These are phyloP conservation scores for Epichloe hybrida DNA, from an alignment of 2,329 filamentous ascomycete genomes.

Conservation along the genomic window DNA sequence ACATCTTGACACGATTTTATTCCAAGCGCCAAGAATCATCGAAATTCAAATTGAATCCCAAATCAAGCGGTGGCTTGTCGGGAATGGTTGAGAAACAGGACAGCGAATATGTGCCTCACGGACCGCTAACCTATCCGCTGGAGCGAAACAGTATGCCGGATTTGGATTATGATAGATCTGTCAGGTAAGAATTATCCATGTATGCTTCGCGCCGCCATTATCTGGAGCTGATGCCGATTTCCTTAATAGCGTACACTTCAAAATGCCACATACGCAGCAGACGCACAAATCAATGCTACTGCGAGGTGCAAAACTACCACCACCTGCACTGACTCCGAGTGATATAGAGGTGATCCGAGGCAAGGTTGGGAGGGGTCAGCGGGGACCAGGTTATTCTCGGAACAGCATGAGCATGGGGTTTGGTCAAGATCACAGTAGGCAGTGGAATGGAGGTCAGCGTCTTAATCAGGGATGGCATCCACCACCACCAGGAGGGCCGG, in stretches of 20 bases:
- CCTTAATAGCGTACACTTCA: slow-evolving; percentile 59
- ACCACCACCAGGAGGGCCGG: slow-evolving; percentile 16
- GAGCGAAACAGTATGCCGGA: slow-evolving; percentile 57
- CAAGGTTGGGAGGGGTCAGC: slow-evolving; percentile 39
- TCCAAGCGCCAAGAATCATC: slow-evolving; percentile 66
- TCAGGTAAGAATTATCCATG: slow-evolving; percentile 51
- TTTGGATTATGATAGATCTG: slow-evolving; percentile 72
- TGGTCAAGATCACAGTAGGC: neutral
- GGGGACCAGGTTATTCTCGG: slow-evolving; percentile 17
- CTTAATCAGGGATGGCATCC: slow-evolving; percentile 10
- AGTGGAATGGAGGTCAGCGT: slow-evolving; percentile 1
- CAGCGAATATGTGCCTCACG: slow-evolving; percentile 65
- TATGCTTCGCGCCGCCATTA: neutral
- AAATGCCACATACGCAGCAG: slow-evolving; percentile 59
- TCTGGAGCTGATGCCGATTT: neutral
- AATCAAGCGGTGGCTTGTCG: slow-evolving; percentile 61
- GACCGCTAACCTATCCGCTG: slow-evolving; percentile 65
- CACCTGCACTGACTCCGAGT: slow-evolving; percentile 56
- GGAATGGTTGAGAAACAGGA: slow-evolving; percentile 74
- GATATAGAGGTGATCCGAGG: slow-evolving; percentile 63
- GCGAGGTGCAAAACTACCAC: slow-evolving; percentile 62
- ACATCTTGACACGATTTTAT: slow-evolving; percentile 76
- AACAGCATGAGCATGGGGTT: neutral
- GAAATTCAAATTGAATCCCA: slow-evolving; percentile 60
- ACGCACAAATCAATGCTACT: slow-evolving; percentile 91